Base-by-base conservation (phyloP, 495 filamentous ascomycete genomes). In the Lophiostoma macrostomum region DNA sequence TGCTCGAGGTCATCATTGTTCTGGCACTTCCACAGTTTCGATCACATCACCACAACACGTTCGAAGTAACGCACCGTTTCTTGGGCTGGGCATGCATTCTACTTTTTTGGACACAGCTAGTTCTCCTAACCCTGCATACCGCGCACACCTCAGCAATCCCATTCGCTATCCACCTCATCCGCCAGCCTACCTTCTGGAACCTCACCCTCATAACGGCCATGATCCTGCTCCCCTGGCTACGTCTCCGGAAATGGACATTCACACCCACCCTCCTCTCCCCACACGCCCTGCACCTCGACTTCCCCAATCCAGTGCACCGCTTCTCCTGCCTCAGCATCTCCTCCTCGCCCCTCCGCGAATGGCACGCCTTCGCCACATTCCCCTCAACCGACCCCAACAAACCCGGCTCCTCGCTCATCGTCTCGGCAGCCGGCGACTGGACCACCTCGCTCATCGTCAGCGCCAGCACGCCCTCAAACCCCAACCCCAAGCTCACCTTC, bases 11-110 rank as follows among this genome's bases (percentile, higher is more conserved):
- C 19, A 77, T 79, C 41, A 64, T 74, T 16, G 32, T 71, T 14
- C 69, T 73, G 2, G 72, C 76, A 1, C 64, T 71, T 52, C 76
- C 76, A 16, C 49, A 23, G n/a, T 67, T 79, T 42, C 75, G 77
- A 3, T 53, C 66, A 48, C 71, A 69, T 47, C 60, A 56, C 31
- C 80, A 83, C 61, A 77, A 83, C 60, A 70, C 73, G 44, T 82
- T 82, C 56, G 78, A 81, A 64, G 64, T 76, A 46, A 74, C 71
- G 31, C 78, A 82, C 64, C 79, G 78, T 44, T 79, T 81, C 54
- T 71, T 66, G 12, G 79, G 75, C 18, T 81, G 78, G 79, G 54
- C 69, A 14, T 63, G 74, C 10, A 69, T 82, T 3, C 71, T 66
- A 7, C 63, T 82, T 7, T 70, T 72, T 38, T 70, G 45, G 58